Conservation (phyloP, 2,329 filamentous ascomycete species). For the Penicillium fuscoglaucum region DNA sequence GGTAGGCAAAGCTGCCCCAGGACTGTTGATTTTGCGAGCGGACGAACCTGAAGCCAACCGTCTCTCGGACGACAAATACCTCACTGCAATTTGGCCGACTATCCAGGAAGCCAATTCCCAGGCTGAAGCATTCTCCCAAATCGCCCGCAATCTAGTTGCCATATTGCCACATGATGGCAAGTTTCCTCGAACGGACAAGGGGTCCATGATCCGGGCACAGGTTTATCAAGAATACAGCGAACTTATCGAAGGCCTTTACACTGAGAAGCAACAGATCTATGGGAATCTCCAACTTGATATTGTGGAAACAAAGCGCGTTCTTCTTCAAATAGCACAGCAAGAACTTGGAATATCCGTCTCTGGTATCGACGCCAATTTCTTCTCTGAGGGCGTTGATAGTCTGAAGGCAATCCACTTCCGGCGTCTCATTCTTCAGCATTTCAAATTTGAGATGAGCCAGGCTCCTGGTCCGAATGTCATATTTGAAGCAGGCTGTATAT, state of each 20-base stretch:
- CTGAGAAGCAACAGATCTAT: constrained; percentile 17
- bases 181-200: constrained; percentile 56
- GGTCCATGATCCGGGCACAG: constrained; percentile 53
- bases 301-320: constrained; percentile 34
- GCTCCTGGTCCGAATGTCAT: constrained; percentile 42
- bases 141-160: constrained; percentile 45
- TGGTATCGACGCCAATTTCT: constrained; percentile 43
- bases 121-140: constrained; percentile 47
- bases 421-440: constrained; percentile 42
- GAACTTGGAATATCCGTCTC: constrained; percentile 37
- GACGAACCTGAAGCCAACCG: constrained; percentile 20
- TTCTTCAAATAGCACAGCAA: constrained; percentile 33
- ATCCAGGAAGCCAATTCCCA: constrained; percentile 43
- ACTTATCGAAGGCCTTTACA: constrained; percentile 44
- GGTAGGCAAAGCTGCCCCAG: constrained; percentile 27
- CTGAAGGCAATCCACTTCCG: constrained; percentile 50
- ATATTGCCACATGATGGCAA: constrained; percentile 36
- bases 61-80: constrained; percentile 35
- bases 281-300: constrained; percentile 36
- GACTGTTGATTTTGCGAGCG: constrained; percentile 31
- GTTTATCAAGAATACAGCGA: constrained; percentile 49
- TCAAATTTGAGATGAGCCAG: constrained; percentile 36
- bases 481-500: constrained; percentile 45
- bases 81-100: constrained; percentile 41
- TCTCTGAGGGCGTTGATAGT: constrained; percentile 49